Base-by-base conservation (phyloP, 1,284 basidiomycete species). In the Moesziomyces parantarcticus region DNA sequence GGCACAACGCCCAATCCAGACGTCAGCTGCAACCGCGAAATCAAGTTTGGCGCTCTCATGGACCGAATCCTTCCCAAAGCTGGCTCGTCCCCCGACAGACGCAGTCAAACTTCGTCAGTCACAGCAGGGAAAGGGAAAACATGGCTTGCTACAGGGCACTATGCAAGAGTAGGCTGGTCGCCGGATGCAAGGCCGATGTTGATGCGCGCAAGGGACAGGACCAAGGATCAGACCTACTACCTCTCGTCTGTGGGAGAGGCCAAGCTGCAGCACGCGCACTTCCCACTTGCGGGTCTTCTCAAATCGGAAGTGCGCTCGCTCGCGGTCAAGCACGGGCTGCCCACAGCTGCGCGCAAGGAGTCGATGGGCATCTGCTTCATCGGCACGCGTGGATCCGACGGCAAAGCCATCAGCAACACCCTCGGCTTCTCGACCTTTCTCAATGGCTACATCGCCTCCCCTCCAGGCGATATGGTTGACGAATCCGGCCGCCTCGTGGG, bases 361-460 rank as follows among this genome's bases (percentile, higher is more conserved):
- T 94, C 92, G 83, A 96, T 97, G 91, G 96, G 96, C 0, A 88
- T 98, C n/a, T 98, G 96, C 81, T 98, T 98, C 75, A 90, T 98
- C 9, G 96, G 95, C 25, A 64, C 81, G n/a, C 69, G 81, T 2
- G 94, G 84, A 0, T 60, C 58, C 21, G 52, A 68, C 46, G 53
- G 34, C 23, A 58, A 61, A 11, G 40, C 43, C 1, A 23, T 58
- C 4, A 54, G 50, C 32, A 62, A 68, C 32, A 63, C 40, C 6
- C 45, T 63, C n/a, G 71, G 60, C 3, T 75, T 72, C 44, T 62
- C 43, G 8, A 40, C 56, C 9, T 71, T 64, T 47, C 63, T 66
- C 45, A 53, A 90, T 2, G 88, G 91, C 53, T 98, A 97, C 79
- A 88, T 96, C 11, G 83, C 87, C 0, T 88, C 90, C 0, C 87